Evolutionary conservation across 148 eudicot genomes (phyloP), one percentile per base, ranked within the genome.

Genomic region (Chenopodium album): DNA sequence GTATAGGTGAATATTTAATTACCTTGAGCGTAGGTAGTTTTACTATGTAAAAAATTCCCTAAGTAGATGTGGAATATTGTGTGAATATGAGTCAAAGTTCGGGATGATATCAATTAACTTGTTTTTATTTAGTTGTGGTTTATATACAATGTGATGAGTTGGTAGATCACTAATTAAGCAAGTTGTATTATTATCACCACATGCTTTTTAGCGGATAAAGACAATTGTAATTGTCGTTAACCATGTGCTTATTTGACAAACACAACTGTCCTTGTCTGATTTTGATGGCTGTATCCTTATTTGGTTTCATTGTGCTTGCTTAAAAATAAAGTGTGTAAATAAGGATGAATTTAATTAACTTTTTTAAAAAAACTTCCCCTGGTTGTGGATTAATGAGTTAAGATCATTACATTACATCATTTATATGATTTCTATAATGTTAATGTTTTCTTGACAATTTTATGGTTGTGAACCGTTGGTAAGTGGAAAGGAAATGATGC

Each of bases 391-490:
- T 23, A 20, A 19, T 10, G n/a, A 71, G 17, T 37, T 71, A 37
- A 23, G 28, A 7, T n/a, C 75, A 71, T 71, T 71, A 22, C 75
- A 44, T 71, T 44, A 22, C 12, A 19, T 71, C 75, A 74, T 48
- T 28, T 13, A 22, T 74, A 28, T 26, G 62, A 48, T 74, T 52
- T 14, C 63, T 50, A 31, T 1, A 66, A 32, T 19, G 69, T 65
- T 5, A 69, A 73, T 78, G 41, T 28, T 48, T 34, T 75, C 13
- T 68, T 81, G 50, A 46, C 19, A 31, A 73, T 73, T 48, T 22
- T 54, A 48, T 71, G 48, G 56, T 19, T 69, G 62, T 17, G 20
- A 70, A 44, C 76, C 44, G 79, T 82, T 70, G 78, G 52, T 72
- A 37, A 23, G 77, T 71, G 72, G 41, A n/a, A 71, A 14, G 11